A percentile compares a stretch with the other conserved stretches of the same genome.
phyloP scores from a whole-genome alignment of 2,329 filamentous ascomycete species.

The Cryphonectria japonica region DNA sequence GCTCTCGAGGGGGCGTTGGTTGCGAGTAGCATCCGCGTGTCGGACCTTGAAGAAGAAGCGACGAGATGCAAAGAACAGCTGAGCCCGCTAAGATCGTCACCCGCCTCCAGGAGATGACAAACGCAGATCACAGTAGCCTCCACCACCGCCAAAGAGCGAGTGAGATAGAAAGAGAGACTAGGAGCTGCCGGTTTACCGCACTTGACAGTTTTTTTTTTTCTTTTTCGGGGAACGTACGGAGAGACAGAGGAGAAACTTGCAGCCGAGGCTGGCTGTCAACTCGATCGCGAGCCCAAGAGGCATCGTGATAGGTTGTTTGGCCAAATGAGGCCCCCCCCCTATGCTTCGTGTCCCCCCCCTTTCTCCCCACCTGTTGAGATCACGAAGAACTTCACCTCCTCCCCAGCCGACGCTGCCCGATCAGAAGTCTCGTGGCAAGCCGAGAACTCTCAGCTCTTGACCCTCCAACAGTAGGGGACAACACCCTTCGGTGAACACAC shows the following conservation, averaged over 20 bases:
- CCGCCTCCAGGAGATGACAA: background rate
- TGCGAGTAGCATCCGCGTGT: background rate
- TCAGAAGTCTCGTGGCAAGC: background rate
- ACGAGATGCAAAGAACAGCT: background rate
- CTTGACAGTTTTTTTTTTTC: background rate
- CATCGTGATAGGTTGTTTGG: background rate
- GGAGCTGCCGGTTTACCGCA: background rate
- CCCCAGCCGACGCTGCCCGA: background rate
- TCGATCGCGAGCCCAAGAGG: background rate
- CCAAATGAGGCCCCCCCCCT: background rate
- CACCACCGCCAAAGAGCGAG: background rate
- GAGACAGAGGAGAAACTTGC: background rate
- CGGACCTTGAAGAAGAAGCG: background rate
- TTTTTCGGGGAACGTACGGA: background rate
- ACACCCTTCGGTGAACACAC: background rate
- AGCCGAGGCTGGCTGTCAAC: background rate
- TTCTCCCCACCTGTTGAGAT: background rate
- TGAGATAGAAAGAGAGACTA: background rate
- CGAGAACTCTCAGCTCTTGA: background rate
- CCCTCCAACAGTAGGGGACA: background rate
- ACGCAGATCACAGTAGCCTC: background rate
- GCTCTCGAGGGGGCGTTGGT: background rate
- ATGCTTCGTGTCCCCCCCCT: background rate
- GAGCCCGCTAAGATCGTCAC: background rate
- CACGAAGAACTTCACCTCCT: background rate